A percentile compares a stretch with the other conserved stretches of the same genome.
Evolutionary conservation across 768 basidiomycete genomes (phyloP).

Genomic region (Jaapia argillacea): DNA sequence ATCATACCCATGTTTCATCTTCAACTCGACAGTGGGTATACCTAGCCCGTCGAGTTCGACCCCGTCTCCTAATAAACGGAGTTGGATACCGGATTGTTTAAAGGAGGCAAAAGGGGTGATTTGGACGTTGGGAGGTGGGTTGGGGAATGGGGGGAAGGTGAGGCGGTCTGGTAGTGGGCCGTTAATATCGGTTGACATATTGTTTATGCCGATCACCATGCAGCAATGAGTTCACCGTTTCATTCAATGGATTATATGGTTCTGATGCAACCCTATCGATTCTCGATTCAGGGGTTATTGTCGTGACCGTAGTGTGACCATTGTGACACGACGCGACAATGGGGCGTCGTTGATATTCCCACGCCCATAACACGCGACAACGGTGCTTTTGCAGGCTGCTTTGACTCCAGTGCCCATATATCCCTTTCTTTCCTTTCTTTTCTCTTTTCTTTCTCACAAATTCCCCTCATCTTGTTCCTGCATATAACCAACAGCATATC

Average conservation of each 20-base stretch:
- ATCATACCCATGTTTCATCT: slow-evolving; percentile 42
- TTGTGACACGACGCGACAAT: not conserved
- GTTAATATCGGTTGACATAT: no score
- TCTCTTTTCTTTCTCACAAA: not conserved
- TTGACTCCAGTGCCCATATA: not conserved
- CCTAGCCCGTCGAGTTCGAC: slow-evolving; percentile 57
- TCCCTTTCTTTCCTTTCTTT: not conserved
- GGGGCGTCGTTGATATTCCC: not conserved
- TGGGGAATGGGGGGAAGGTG: slow-evolving; percentile 40
- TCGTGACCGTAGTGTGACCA: not conserved
- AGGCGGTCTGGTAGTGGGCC: no score
- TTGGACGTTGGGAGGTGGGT: slow-evolving; percentile 29
- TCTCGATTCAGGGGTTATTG: no score
- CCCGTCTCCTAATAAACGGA: slow-evolving; percentile 25
- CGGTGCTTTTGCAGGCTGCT: no score
- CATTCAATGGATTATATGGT: no score
- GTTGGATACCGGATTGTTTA: slow-evolving; percentile 45
- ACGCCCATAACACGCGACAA: not conserved
- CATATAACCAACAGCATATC: not conserved
- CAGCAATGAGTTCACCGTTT: no score
- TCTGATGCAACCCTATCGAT: no score
- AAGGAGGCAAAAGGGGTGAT: slow-evolving; percentile 50
- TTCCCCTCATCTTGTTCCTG: not conserved
- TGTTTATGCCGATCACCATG: no score
- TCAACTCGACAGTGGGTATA: slow-evolving; percentile 52